Percentiles rank a stretch among this genome's conserved stretches.
phyloP scores from a whole-genome alignment of 2,329 filamentous ascomycete genomes.

The Ophiocordyceps robertsii region DNA sequence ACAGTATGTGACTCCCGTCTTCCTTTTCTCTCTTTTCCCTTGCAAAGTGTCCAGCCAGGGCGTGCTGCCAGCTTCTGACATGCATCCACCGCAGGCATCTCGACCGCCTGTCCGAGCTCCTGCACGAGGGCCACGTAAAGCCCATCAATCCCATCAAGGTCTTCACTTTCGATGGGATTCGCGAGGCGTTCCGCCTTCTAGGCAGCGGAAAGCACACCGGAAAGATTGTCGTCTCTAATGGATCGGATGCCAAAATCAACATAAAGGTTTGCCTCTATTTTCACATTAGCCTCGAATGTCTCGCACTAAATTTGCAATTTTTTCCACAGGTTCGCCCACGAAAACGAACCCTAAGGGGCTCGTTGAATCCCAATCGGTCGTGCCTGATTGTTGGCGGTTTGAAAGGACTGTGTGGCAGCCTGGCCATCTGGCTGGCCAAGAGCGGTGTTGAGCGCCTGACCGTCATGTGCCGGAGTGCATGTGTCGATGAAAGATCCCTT shows the following conservation, averaged over 20 bases:
- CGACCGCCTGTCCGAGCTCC: background rate
- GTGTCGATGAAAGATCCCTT: background rate
- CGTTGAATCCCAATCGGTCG: conserved; percentile 3
- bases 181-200: conserved; percentile 7
- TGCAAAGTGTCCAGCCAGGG: background rate
- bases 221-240: conserved; percentile 7
- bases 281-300: background rate
- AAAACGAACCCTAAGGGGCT: too few species aligned
- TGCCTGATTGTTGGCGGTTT: conserved; percentile 8
- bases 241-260: background rate
- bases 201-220: conserved; percentile 10
- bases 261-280: background rate
- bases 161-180: conserved; percentile 5
- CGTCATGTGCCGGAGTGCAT: background rate
- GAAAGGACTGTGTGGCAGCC: conserved; percentile 6
- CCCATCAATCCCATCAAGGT: conserved; percentile 4
- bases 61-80: too few species aligned
- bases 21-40: background rate
- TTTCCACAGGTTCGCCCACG: too few species aligned
- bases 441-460: conserved; percentile 14
- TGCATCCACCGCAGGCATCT: too few species aligned
- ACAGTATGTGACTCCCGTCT: background rate
- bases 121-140: background rate
- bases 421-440: conserved; percentile 7
- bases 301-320: background rate